Conservation (phyloP, 2,329 filamentous ascomycete genomes). For the Penicillium sp. region DNA sequence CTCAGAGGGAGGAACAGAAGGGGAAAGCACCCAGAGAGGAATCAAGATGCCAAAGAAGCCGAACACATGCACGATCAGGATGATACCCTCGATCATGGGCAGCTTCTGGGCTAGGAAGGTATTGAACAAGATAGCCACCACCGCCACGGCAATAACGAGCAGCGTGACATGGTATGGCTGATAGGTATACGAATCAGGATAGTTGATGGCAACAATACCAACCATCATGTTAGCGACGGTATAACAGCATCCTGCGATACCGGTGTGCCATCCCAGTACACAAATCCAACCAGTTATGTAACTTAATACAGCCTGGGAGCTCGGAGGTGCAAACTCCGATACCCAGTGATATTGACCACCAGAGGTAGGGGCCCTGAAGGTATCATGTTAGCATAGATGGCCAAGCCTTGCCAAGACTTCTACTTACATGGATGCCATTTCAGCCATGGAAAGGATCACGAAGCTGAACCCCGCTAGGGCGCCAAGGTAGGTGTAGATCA, state of each 20-base stretch:
- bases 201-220: conserved; percentile 32
- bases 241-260: conserved; percentile 28
- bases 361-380: conserved; percentile 36
- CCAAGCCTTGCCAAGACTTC: not conserved
- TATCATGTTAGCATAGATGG: not conserved
- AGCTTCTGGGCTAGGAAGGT: conserved; percentile 26
- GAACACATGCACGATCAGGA: conserved; percentile 33
- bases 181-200: not conserved
- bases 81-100: conserved; percentile 30
- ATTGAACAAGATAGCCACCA: conserved; percentile 30
- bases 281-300: conserved; percentile 33
- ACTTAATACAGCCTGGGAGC: conserved; percentile 34
- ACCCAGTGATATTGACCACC: conserved; percentile 28
- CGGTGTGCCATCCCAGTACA: conserved; percentile 31
- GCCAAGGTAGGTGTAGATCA: conserved; percentile 55
- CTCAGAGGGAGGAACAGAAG: not conserved
- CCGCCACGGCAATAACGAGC: conserved; percentile 17
- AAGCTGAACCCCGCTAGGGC: conserved; percentile 48
- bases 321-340: conserved; percentile 33
- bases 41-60: conserved; percentile 35
- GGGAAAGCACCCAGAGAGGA: conserved; percentile 25
- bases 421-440: conserved; percentile 51
- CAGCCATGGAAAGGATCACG: conserved; percentile 48
- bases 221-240: conserved; percentile 35
- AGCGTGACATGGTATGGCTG: conserved; percentile 6